Evolutionary conservation across 257 asterid species (phyloP), one percentile per base, ranked within the genome.

Genomic region (Fraxinus quadrangulata): DNA sequence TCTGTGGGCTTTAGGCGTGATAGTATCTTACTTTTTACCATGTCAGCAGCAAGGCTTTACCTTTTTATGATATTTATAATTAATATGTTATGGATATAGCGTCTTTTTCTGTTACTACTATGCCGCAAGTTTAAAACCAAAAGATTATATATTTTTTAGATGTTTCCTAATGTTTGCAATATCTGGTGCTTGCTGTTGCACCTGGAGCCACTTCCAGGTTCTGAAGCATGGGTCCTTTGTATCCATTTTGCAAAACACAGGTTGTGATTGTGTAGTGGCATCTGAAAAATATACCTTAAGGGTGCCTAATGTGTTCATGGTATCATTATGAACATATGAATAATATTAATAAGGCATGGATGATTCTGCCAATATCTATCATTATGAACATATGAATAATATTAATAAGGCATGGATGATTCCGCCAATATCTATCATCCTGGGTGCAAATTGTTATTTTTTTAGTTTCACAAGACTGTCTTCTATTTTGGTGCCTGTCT

Each of bases 401-500:
- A 54, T 19, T 54, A 23, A 24, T 26, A 12, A 11, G 33, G 17
- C 69, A 63, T 63, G 36, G 34, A 63, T 63, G 69, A 63, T 61
- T 23, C 14, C 26, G 69, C 69, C 36, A 23, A 26, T 26, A 23
- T 63, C 36, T 12, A 24, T 26, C 4, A 4, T 10, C 19, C 2
- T 23, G 19, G 66, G 36, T 63, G 69, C 69, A 24, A 23, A 63
- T 63, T 63, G 19, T 26, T 26, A 63, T 63, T 63, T 11, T 63
- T 63, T 2, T 63, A 26, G 8, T 9, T 24, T 33, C 69, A 63
- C 69, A 23, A 23, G 16, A 63, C 14, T 11, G 34, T 9, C 17
- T 61, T 23, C 68, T 61, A 61, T 56, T 42, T 68, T 12, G 67
- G 14, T 74, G 47, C 71, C 68, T 33, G 33, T 76, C 75, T 72